phyloP scores from a whole-genome alignment of 495 filamentous ascomycete species.

The Extremus antarcticus region DNA sequence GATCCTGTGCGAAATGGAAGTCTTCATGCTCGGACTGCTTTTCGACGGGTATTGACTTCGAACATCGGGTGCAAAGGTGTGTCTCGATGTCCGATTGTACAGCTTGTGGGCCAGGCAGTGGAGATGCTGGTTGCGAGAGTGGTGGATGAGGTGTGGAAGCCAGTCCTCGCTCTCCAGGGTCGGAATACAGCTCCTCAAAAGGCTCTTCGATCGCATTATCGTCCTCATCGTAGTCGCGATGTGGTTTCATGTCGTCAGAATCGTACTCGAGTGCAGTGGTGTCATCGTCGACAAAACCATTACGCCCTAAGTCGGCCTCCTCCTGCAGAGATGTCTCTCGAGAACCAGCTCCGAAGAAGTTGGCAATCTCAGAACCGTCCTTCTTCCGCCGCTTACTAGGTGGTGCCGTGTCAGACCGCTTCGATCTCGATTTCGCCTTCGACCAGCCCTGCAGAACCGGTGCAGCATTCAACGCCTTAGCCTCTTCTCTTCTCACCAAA shows the following conservation, averaged over 20 bases:
- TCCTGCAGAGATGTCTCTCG: not conserved
- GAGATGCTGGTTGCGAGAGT: not conserved
- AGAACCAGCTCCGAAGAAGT: constrained; percentile 39
- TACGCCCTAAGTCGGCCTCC: constrained; percentile 1
- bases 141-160: not conserved
- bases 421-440: not conserved
- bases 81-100: constrained; percentile 34
- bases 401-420: constrained; percentile 12
- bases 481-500: constrained; percentile 66
- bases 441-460: constrained; percentile 4
- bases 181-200: not conserved
- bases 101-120: too few relatives aligned
- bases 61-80: constrained; percentile 59
- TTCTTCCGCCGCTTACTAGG: constrained; percentile 36
- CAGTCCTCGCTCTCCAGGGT: constrained; percentile 13
- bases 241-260: too few relatives aligned
- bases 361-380: constrained; percentile 45
- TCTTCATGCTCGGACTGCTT: constrained; percentile 72
- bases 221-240: not conserved
- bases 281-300: not conserved
- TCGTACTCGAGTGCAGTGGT: too few relatives aligned
- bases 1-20: constrained; percentile 89
- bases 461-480: constrained; percentile 36
- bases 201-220: not conserved
- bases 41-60: constrained; percentile 40